Percentiles rank a stretch among this genome's conserved stretches.
phyloP scores from a whole-genome alignment of 2,329 filamentous ascomycete genomes.

The Diplodia sapinea region DNA sequence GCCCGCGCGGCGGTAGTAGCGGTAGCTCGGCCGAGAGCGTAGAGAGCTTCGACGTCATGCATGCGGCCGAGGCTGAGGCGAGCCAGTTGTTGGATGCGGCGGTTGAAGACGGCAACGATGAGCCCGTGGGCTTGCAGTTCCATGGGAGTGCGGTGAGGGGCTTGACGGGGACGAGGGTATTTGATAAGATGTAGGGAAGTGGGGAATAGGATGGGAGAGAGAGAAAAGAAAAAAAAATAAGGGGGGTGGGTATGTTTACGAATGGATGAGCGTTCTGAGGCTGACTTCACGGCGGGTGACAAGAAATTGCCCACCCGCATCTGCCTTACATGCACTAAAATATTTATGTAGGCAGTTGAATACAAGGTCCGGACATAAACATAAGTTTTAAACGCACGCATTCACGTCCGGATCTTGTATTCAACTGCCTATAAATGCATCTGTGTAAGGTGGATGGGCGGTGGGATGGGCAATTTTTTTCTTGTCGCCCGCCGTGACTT shows the following conservation, averaged over 20 bases:
- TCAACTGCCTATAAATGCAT: background rate
- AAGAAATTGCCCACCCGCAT: too few species aligned
- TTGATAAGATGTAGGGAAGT: conserved; percentile 26
- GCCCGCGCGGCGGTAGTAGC: conserved; percentile 39
- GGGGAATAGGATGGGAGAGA: background rate
- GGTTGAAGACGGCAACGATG: background rate
- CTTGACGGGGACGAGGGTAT: conserved; percentile 8
- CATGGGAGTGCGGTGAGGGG: conserved; percentile 15
- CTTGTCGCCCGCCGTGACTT: too few species aligned
- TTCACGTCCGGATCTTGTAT: background rate
- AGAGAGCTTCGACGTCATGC: conserved; percentile 55
- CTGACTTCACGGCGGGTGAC: too few species aligned
- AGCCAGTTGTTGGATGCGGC: conserved; percentile 36
- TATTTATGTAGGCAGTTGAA: background rate
- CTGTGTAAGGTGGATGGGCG: background rate
- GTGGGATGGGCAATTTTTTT: too few species aligned
- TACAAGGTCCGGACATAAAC: background rate
- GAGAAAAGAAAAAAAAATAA: background rate
- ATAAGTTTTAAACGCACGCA: background rate
- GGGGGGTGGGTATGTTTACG: too few species aligned
- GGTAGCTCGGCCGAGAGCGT: conserved; percentile 34
- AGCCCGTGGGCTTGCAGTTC: conserved; percentile 8
- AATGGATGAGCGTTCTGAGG: too few species aligned
- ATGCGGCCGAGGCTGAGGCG: conserved; percentile 51
- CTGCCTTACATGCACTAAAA: too few species aligned